phyloP scores from a whole-genome alignment of 331 rosid genomes.

The Dryas integrifolia region DNA sequence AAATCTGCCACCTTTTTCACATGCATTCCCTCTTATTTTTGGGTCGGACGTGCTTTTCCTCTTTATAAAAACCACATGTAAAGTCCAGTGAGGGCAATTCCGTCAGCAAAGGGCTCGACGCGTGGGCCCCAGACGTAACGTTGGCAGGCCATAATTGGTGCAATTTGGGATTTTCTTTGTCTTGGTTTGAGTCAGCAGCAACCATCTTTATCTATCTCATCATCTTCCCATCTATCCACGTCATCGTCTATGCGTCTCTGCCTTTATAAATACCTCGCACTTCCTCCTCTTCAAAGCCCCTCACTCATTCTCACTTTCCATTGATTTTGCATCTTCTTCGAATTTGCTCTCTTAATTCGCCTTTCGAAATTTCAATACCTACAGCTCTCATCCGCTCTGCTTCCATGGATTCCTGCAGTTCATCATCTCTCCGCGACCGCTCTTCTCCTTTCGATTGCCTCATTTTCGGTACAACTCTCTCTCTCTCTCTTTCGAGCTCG shows the following conservation, averaged over 20 bases:
- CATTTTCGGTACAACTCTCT: conserved; percentile 50
- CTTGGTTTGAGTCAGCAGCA: conserved; percentile 5
- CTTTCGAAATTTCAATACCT: neutral
- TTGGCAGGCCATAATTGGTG: too few relatives aligned
- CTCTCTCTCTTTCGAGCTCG: neutral
- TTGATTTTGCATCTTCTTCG: neutral
- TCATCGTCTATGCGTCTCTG: neutral
- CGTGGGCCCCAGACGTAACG: neutral
- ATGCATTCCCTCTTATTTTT: neutral
- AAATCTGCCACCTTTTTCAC: conserved; percentile 4
- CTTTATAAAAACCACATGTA: too few relatives aligned
- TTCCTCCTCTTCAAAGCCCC: neutral
- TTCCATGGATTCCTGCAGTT: conserved; percentile 44
- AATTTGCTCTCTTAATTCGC: neutral
- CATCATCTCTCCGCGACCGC: conserved; percentile 15
- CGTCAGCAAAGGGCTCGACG: neutral
- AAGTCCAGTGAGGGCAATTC: neutral
- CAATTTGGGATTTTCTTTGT: neutral
- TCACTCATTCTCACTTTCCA: neutral
- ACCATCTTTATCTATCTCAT: neutral
- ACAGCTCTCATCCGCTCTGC: neutral
- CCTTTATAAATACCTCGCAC: conserved; percentile 19
- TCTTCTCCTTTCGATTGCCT: conserved; percentile 56
- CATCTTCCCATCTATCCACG: conserved; percentile 8
- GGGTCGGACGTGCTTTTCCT: too few relatives aligned